Base-by-base conservation (phyloP, 2,329 filamentous ascomycete species). In the Pseudocercospora eumusae region DNA sequence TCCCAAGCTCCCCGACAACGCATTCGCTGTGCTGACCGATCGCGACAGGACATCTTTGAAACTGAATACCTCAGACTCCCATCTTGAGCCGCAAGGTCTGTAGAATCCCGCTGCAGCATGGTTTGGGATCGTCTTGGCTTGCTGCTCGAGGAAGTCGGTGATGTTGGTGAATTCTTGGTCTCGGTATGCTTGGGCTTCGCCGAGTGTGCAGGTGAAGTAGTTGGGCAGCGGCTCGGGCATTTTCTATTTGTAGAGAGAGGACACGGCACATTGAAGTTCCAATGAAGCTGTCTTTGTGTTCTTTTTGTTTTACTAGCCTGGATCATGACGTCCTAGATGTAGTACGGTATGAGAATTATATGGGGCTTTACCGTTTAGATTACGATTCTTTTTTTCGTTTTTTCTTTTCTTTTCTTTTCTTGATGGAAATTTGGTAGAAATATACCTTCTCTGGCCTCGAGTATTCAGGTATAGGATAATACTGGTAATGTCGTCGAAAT, bases 161-260 rank as follows among this genome's bases (percentile, higher is more conserved):
- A 86, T 78, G 0, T 79, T 83, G 2, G 74, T 67, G 66, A 79
- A 82, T 0, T 73, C 71, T 28, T 75, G 13, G 15, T 25, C 33
- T 23, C 58, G 54, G 49, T 27, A 8, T 1, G 25, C 1, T 15
- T 18, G 6, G 25, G 84, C 84, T 69, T 87, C 79, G 1, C 83
- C 85, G 1, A 88, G 77, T 0, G 84, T 87, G 71, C 85, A 88
- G 3, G 81, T 81, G 68, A 88, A 88, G 71, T 87, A 86, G 61
- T 82, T 52, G 18, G 15, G n/a, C n/a, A n/a, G n/a, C n/a, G n/a
- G 21, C 21, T 25, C 20, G 44, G 44, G 18, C 44, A 47, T 47
- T 20, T 40, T 40, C n/a, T n/a, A n/a, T n/a, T n/a, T n/a, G 36
- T 18, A 15, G 15, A n/a, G 15, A 18, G 15, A 7, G n/a, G n/a